A percentile compares a stretch with the other conserved stretches of the same genome.
phyloP scores from a whole-genome alignment of 495 filamentous ascomycete genomes.

The Aspergillus haitiensis region DNA sequence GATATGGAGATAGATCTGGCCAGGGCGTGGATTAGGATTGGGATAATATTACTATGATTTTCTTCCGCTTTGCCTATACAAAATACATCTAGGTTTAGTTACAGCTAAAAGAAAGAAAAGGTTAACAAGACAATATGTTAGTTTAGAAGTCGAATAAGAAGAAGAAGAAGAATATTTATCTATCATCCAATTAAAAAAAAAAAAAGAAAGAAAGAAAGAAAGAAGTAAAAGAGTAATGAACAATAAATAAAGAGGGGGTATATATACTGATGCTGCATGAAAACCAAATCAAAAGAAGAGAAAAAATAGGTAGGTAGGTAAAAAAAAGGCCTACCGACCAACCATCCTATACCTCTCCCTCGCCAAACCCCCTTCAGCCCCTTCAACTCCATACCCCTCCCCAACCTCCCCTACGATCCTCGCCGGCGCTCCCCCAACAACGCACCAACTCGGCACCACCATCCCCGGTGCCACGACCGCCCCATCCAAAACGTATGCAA shows the following conservation, averaged over 20 bases:
- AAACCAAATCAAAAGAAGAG: slow-evolving; percentile 2
- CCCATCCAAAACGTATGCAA: slow-evolving; percentile 77
- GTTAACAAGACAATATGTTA: too few species aligned
- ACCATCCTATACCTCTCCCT: slow-evolving; percentile 50
- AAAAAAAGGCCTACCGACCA: slow-evolving; percentile 29
- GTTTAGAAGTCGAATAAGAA: not conserved
- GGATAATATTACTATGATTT: too few species aligned
- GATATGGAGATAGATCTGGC: too few species aligned
- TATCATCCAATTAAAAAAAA: not conserved
- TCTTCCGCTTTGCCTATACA: too few species aligned
- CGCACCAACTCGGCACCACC: slow-evolving; percentile 84
- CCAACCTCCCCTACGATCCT: slow-evolving; percentile 82
- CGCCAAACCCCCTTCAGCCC: slow-evolving; percentile 47
- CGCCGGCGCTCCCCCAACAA: slow-evolving; percentile 81
- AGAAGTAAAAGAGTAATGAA: not conserved
- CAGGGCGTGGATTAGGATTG: too few species aligned
- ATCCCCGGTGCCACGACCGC: slow-evolving; percentile 81
- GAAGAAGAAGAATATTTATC: not conserved
- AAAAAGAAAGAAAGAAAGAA: too few species aligned
- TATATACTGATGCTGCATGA: not conserved
- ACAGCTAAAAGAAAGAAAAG: too few species aligned
- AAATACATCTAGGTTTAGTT: too few species aligned
- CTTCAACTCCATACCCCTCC: slow-evolving; percentile 69
- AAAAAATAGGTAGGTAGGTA: slow-evolving; percentile 1
- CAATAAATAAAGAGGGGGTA: not conserved